Evolutionary conservation across 2,329 filamentous ascomycete species (phyloP).

Genomic region (Aspergillus hiratsukae): DNA sequence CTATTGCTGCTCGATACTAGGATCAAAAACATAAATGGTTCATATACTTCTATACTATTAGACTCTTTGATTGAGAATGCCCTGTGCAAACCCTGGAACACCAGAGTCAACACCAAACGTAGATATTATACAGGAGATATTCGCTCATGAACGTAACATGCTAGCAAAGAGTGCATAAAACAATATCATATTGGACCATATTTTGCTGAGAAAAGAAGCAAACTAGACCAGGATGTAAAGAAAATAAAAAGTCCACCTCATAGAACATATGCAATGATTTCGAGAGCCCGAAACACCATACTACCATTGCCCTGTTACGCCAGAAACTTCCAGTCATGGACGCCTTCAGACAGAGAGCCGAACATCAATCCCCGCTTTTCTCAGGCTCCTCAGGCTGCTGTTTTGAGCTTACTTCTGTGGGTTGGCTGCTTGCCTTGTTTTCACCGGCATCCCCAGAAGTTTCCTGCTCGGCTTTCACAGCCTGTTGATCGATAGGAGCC

Average conservation of each 20-base stretch:
- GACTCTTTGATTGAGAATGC: no score
- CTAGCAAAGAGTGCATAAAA: background rate
- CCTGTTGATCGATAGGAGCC: constrained; percentile 12
- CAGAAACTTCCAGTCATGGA: constrained; percentile 27
- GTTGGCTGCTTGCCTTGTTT: constrained; percentile 19
- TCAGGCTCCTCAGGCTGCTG: constrained; percentile 28
- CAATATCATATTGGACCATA: background rate
- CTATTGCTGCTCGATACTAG: no score
- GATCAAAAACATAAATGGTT: no score
- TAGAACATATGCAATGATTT: constrained; percentile 15
- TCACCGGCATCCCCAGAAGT: constrained; percentile 8
- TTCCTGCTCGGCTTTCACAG: constrained; percentile 8
- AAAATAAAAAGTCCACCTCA: constrained; percentile 3
- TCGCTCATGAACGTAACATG: background rate
- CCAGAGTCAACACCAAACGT: no score
- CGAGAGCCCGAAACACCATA: constrained; percentile 32
- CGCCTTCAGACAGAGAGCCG: constrained; percentile 14
- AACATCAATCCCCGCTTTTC: constrained; percentile 28
- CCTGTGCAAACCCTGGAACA: no score
- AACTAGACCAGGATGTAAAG: constrained; percentile 1
- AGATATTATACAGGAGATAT: background rate
- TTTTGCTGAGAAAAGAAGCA: background rate
- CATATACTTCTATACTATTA: no score
- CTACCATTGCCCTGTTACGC: constrained; percentile 32
- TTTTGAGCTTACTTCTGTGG: constrained; percentile 7